Evolutionary conservation across 2,329 filamentous ascomycete genomes (phyloP).

Genomic region (Alternaria hordeiaustralica): DNA sequence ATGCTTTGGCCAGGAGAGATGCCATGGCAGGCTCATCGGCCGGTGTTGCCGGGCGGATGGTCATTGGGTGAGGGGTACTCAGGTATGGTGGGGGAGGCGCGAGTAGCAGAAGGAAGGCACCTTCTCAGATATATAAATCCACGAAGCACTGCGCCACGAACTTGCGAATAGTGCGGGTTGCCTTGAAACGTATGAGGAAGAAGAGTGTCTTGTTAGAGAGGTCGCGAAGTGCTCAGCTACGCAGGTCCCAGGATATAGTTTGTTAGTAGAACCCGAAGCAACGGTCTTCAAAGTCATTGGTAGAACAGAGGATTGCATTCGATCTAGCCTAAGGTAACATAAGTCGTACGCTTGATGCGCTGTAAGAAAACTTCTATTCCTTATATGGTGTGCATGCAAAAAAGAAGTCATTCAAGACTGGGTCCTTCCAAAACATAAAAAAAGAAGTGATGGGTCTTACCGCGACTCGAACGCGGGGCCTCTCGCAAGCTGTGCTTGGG

Average conservation of each 20-base stretch:
- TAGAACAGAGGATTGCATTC: neutral
- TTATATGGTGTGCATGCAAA: neutral
- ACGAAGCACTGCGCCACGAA: neutral
- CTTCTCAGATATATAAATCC: neutral
- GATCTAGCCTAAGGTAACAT: neutral
- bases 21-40: slow-evolving; percentile 28
- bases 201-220: neutral
- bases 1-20: slow-evolving; percentile 27
- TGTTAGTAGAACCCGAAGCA: neutral
- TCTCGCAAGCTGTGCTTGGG: slow-evolving; percentile 23
- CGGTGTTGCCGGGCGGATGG: slow-evolving; percentile 23
- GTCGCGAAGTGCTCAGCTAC: neutral
- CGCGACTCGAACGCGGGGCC: slow-evolving; percentile 28
- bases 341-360: too few species aligned
- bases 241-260: neutral
- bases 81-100: neutral
- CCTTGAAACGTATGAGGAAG: neutral
- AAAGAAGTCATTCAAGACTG: neutral
- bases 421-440: neutral
- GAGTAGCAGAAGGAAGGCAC: neutral
- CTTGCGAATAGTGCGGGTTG: neutral
- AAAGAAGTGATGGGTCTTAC: slow-evolving; percentile 18
- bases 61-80: slow-evolving; percentile 11
- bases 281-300: neutral
- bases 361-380: neutral